Evolutionary conservation across 371 early-diverging fungal species (phyloP).

Genomic region (Nematocida ausubeli): DNA sequence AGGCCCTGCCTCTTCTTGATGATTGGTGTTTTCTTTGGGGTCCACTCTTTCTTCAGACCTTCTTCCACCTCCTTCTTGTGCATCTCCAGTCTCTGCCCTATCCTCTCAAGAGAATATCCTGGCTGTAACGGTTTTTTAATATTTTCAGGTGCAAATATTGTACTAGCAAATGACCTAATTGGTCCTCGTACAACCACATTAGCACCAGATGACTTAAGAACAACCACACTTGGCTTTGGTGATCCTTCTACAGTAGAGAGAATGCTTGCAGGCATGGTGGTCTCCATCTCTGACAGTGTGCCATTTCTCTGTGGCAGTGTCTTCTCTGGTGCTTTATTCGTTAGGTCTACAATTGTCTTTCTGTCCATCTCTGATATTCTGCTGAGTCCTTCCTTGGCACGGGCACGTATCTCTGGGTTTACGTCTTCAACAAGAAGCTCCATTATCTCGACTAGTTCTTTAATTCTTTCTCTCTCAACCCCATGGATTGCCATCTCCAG

Average conservation of each 20-base stretch:
- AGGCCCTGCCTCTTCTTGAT: conserved; percentile 19
- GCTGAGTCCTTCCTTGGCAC: conserved; percentile 22
- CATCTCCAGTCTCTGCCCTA: conserved; percentile 45
- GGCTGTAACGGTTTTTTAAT: conserved; percentile 18
- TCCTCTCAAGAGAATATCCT: conserved; percentile 48
- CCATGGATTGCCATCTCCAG: conserved; percentile 19
- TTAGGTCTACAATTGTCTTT: neutral
- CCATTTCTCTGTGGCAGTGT: neutral
- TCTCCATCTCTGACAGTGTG: neutral
- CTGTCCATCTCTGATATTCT: conserved; percentile 18
- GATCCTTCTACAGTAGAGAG: conserved; percentile 3
- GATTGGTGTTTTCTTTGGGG: conserved; percentile 45
- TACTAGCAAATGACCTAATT: conserved; percentile 7
- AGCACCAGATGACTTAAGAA: conserved; percentile 1
- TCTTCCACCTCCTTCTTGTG: conserved; percentile 51
- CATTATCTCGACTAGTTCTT: conserved; percentile 9
- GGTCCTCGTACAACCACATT: conserved; percentile 35
- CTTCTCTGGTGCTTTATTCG: conserved; percentile 13
- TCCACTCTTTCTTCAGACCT: conserved; percentile 28
- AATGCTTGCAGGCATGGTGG: conserved; percentile 11
- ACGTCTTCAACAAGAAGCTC: conserved; percentile 15
- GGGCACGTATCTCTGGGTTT: conserved; percentile 22
- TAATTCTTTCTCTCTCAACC: neutral
- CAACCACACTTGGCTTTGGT: neutral
- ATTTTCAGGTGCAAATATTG: neutral